These are phyloP conservation scores for Rhizopus delemar DNA, from an alignment of 371 early-diverging fungal species.

Conservation along the genomic window DNA sequence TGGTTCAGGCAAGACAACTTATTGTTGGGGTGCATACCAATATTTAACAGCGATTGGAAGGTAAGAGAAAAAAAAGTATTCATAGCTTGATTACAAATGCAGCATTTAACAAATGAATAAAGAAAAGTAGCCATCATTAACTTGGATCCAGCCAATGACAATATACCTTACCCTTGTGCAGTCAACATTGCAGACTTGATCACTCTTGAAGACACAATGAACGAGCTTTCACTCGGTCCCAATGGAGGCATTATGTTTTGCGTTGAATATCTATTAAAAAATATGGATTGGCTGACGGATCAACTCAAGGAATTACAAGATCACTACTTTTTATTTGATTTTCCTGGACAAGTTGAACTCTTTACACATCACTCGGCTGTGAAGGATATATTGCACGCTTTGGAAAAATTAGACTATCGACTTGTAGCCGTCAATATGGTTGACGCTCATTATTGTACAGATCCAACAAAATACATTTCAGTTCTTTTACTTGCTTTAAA, in stretches of 20 bases:
- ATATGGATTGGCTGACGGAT: conserved; percentile 92
- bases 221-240: conserved; percentile 93
- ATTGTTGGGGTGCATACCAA: conserved; percentile 92
- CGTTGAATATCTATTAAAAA: conserved; percentile 91
- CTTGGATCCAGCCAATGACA: conserved; percentile 97
- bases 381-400: conserved; percentile 71
- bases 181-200: conserved; percentile 94
- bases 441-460: conserved; percentile 92
- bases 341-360: conserved; percentile 99
- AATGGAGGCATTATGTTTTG: conserved; percentile 99
- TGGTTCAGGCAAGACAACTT: conserved; percentile 98
- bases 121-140: conserved; percentile 92
- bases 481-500: conserved; percentile 84
- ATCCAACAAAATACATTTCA: conserved; percentile 90
- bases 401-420: conserved; percentile 76
- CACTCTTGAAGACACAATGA: conserved; percentile 95
- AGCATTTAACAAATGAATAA: not conserved
- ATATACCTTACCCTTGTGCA: conserved; percentile 83
- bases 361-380: conserved; percentile 93
- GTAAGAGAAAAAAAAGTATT: conserved; percentile 30
- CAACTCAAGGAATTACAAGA: conserved; percentile 76
- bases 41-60: conserved; percentile 80
- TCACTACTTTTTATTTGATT: conserved; percentile 95
- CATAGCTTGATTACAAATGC: not conserved
- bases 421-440: conserved; percentile 92